These are phyloP conservation scores for Liriodendron chinense DNA, from an alignment of 164 flowering plant species.

Conservation along the genomic window DNA sequence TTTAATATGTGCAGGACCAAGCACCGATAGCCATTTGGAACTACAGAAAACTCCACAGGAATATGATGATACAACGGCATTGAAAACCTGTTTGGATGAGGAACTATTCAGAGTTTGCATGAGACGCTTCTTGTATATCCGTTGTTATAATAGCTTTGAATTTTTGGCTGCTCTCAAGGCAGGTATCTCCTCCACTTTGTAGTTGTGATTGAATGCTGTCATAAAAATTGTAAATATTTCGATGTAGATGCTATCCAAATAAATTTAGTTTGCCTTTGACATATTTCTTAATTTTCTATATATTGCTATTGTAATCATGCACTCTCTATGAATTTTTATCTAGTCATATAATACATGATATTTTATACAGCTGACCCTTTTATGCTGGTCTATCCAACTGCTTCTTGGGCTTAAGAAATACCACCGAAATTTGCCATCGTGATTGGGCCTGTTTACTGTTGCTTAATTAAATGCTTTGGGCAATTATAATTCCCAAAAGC, in stretches of 20 bases:
- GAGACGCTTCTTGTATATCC: conserved; percentile 63
- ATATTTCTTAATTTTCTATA: too few relatives aligned
- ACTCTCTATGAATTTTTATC: too few relatives aligned
- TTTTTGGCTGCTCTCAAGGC: conserved; percentile 82
- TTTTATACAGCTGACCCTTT: too few relatives aligned
- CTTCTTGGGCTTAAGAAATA: too few relatives aligned
- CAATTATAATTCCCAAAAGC: not conserved
- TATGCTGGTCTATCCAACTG: too few relatives aligned
- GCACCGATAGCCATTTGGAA: conserved; percentile 2
- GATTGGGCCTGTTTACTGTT: too few relatives aligned
- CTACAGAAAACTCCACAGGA: conserved; percentile 3
- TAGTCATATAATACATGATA: too few relatives aligned
- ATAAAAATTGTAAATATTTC: too few relatives aligned
- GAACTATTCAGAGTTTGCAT: conserved; percentile 53
- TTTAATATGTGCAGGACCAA: conserved; percentile 17
- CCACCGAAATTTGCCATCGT: too few relatives aligned
- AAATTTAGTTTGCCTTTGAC: too few relatives aligned
- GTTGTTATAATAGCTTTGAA: conserved; percentile 67
- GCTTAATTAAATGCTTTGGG: not conserved
- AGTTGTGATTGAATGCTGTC: not conserved
- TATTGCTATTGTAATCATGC: too few relatives aligned
- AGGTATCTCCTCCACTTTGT: conserved; percentile 13
- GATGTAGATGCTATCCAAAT: too few relatives aligned
- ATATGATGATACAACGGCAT: conserved; percentile 1
- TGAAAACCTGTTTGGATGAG: conserved; percentile 26